Conservation (phyloP, 2,329 filamentous ascomycete genomes). For the Zalaria obscura region DNA sequence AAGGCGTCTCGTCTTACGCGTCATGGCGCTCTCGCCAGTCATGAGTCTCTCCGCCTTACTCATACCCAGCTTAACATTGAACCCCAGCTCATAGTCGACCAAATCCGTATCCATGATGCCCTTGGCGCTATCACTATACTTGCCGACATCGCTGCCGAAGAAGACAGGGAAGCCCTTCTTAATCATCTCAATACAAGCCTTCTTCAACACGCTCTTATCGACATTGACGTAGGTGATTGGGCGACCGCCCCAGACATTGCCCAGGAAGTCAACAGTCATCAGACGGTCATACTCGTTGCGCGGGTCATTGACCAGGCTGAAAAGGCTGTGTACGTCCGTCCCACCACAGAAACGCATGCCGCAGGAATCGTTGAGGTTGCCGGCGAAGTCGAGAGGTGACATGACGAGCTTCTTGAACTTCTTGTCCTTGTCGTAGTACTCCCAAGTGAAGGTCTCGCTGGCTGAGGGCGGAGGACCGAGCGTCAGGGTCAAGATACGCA, state of each 20-base stretch:
- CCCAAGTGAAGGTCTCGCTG: slow-evolving; percentile 61
- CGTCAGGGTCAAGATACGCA: slow-evolving; percentile 67
- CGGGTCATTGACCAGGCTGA: slow-evolving; percentile 77
- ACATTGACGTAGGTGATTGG: slow-evolving; percentile 75
- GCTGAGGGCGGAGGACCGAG: slow-evolving; percentile 65
- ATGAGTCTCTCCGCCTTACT: slow-evolving; percentile 61
- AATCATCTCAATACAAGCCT: slow-evolving; percentile 62
- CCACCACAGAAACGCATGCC: slow-evolving; percentile 43
- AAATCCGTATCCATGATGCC: slow-evolving; percentile 73
- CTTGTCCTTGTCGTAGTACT: slow-evolving; percentile 57
- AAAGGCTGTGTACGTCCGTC: slow-evolving; percentile 51
- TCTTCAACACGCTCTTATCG: slow-evolving; percentile 57
- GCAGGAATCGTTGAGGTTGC: slow-evolving; percentile 47
- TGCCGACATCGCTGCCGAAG: slow-evolving; percentile 79
- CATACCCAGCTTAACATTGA: slow-evolving; percentile 61
- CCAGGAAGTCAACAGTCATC: slow-evolving; percentile 63
- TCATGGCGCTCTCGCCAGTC: slow-evolving; percentile 70
- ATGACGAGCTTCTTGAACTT: slow-evolving; percentile 47
- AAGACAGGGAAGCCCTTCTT: slow-evolving; percentile 67
- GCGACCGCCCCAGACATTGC: slow-evolving; percentile 66
- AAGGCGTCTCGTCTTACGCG: slow-evolving; percentile 26
- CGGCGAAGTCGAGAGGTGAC: slow-evolving; percentile 59
- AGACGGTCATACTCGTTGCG: slow-evolving; percentile 59
- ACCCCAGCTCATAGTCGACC: slow-evolving; percentile 70
- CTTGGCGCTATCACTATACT: slow-evolving; percentile 52